Percentiles rank a stretch among this genome's conserved stretches.
Evolutionary conservation across 2,329 filamentous ascomycete species (phyloP).

Genomic region (Aspergillus hiratsukae): DNA sequence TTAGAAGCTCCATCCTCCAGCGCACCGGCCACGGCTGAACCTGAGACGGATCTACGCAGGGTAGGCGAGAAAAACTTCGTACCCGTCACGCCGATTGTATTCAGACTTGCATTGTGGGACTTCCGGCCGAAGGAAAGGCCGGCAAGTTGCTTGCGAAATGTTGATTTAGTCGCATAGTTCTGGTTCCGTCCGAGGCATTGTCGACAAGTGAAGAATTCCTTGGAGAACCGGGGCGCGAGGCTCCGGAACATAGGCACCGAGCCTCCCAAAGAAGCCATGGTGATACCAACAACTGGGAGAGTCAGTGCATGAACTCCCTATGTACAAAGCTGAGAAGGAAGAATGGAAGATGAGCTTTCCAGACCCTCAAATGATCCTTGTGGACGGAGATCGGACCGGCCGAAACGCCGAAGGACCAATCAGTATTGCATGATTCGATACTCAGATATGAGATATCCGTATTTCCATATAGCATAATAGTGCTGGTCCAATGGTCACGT

Average conservation of each 20-base stretch:
- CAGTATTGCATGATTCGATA: constrained; percentile 15
- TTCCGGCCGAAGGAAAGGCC: constrained; percentile 24
- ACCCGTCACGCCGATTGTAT: constrained; percentile 19
- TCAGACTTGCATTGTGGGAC: constrained; percentile 22
- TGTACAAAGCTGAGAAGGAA: constrained; percentile 1
- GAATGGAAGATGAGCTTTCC: not conserved
- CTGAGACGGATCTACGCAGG: constrained; percentile 19
- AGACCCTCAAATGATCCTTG: not conserved
- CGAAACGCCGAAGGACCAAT: constrained; percentile 16
- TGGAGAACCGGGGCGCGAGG: constrained; percentile 33
- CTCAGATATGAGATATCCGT: not conserved
- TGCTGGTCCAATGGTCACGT: not conserved
- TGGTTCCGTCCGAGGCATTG: constrained; percentile 35
- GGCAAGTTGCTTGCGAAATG: constrained; percentile 28
- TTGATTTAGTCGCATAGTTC: constrained; percentile 24
- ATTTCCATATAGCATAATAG: not conserved
- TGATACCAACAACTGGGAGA: constrained; percentile 6
- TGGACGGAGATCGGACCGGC: constrained; percentile 9
- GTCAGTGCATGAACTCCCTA: not conserved
- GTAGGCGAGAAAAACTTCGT: constrained; percentile 26
- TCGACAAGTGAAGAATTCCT: constrained; percentile 39
- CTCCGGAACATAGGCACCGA: constrained; percentile 31
- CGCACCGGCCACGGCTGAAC: constrained; percentile 16
- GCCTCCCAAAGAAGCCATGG: constrained; percentile 32
- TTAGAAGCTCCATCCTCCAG: constrained; percentile 22